These are phyloP conservation scores for Podospora pseudoanserina DNA, from an alignment of 495 filamentous ascomycete species.

Conservation along the genomic window DNA sequence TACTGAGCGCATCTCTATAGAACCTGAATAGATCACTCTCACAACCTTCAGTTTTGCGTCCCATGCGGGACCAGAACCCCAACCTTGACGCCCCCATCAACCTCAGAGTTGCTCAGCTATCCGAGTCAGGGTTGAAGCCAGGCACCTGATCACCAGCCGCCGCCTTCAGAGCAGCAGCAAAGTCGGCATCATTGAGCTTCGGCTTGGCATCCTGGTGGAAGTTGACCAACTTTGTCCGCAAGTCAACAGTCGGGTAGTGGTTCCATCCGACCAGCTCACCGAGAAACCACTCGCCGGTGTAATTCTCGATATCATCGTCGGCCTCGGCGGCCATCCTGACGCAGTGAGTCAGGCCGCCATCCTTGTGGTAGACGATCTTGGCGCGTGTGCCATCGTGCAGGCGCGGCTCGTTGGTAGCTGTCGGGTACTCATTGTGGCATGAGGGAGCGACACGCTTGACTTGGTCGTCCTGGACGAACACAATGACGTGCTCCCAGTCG, in stretches of 20 bases:
- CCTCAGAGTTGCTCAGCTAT: not conserved
- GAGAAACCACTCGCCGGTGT: conserved; percentile 29
- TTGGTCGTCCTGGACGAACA: conserved; percentile 28
- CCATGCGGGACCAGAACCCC: too few species aligned
- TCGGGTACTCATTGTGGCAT: conserved; percentile 29
- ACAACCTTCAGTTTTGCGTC: too few species aligned
- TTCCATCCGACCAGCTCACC: conserved; percentile 30
- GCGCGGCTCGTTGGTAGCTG: conserved; percentile 9
- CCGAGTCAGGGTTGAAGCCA: not conserved
- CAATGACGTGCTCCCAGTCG: conserved; percentile 39
- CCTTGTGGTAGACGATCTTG: conserved; percentile 32
- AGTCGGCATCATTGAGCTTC: not conserved
- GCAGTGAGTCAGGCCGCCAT: conserved; percentile 28
- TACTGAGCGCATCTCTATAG: too few species aligned
- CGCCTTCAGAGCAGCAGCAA: not conserved
- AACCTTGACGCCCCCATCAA: too few species aligned
- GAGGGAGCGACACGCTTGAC: conserved; percentile 30
- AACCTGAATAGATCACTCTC: too few species aligned
- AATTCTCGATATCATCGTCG: conserved; percentile 34
- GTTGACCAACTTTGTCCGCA: not conserved
- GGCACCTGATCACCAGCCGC: conserved; percentile 1
- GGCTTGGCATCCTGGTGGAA: not conserved
- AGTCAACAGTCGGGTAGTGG: conserved; percentile 21
- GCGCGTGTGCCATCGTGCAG: conserved; percentile 15
- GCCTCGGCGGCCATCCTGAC: conserved; percentile 31